Evolutionary conservation across 2,329 filamentous ascomycete species (phyloP).

Genomic region (Pochonia chlamydosporia): DNA sequence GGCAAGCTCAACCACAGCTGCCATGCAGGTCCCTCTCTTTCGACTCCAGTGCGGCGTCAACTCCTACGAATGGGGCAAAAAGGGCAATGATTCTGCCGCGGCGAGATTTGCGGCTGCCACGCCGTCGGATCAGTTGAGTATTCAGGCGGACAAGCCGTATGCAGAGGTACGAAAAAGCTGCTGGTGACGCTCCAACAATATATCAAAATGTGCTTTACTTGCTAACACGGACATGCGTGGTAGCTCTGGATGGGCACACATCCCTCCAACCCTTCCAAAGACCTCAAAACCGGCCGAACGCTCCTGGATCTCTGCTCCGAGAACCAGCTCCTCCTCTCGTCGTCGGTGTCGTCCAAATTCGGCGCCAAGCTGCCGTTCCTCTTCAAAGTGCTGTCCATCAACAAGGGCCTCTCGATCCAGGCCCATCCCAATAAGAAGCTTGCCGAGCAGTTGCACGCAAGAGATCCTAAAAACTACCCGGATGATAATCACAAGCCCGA

Average conservation of each 20-base stretch:
- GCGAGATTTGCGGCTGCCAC: constrained; percentile 87
- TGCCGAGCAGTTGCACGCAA: constrained; percentile 79
- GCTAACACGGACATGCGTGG: neutral
- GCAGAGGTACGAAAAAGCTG: constrained; percentile 64
- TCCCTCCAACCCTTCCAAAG: constrained; percentile 89
- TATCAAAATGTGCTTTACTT: too few species aligned
- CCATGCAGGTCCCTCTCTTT: constrained; percentile 73
- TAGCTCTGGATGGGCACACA: constrained; percentile 99
- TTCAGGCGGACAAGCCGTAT: constrained; percentile 86
- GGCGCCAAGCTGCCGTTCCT: constrained; percentile 84
- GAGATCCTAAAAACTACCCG: constrained; percentile 89
- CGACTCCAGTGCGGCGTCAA: constrained; percentile 89
- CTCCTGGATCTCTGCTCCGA: constrained; percentile 83
- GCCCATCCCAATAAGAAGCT: constrained; percentile 92
- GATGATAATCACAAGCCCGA: constrained; percentile 99
- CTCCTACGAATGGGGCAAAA: constrained; percentile 98
- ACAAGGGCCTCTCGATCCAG: constrained; percentile 94
- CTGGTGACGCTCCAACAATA: neutral
- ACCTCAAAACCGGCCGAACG: constrained; percentile 75
- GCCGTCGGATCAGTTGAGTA: constrained; percentile 63
- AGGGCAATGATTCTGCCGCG: constrained; percentile 79
- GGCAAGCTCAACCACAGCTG: neutral
- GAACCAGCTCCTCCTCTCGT: constrained; percentile 76
- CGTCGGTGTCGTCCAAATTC: constrained; percentile 67
- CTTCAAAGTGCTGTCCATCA: constrained; percentile 95